Base-by-base conservation (phyloP, 306 rosid species). In the Sphenostylis stenocarpa region DNA sequence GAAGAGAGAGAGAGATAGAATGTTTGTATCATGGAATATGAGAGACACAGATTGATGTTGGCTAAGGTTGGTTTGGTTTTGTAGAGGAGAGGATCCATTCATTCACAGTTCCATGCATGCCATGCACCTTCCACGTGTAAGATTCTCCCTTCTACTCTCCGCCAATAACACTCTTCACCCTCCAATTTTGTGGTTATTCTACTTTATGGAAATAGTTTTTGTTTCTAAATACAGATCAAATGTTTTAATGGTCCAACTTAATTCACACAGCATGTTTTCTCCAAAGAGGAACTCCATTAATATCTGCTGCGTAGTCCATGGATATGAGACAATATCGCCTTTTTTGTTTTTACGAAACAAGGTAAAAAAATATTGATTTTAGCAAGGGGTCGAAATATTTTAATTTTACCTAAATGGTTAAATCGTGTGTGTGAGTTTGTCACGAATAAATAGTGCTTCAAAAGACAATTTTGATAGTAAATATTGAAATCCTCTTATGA, bases 61-160 rank as follows among this genome's bases (percentile, higher is more conserved):
- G 10, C 1, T 0, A 44, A 28, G 47, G 4, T 17, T 65, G 15
- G 39, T 33, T 31, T 9, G 4, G n/a, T 80, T 80, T 52, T 72
- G 56, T 31, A 76, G 45, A 7, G 29, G 15, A 7, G 10, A 49
- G 24, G 1, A 45, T 7, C 38, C 38, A 33, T 33, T 33, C 1
- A 4, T 41, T 41, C 15, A 41, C 6, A 31, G 1, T 6, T 16
- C 20, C 52, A 47, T 77, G 84, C 76, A 60, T 64, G 77, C 2
- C 57, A 0, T 51, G 28, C 5, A 84, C 53, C 65, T 17, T 67
- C 33, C 67, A 74, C 76, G 56, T 74, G 72, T 76, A 5, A 3
- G 31, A 11, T 21, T 7, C 68, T 71, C 49, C 39, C 44, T 51
- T 26, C 26, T 60, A 16, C 74, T 9, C n/a, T 48, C 60, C 84